These are phyloP conservation scores for Abortiporus biennis DNA, from an alignment of 1,284 basidiomycete genomes.

Conservation along the genomic window DNA sequence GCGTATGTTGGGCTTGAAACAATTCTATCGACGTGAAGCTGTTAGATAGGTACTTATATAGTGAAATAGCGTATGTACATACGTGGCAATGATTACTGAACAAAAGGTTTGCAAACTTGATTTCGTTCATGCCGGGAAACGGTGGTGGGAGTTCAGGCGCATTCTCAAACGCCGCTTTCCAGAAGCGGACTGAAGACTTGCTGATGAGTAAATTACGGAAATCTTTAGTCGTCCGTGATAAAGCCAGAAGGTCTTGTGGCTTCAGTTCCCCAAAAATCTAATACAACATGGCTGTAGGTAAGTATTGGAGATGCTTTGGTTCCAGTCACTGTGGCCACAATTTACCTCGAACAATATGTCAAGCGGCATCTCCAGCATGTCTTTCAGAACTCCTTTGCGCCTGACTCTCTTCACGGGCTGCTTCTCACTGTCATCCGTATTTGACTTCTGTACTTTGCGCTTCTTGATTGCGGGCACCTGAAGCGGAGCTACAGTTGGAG, in stretches of 20 bases:
- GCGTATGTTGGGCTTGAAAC: not conserved
- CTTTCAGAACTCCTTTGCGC: no score
- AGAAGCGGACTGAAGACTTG: constrained; percentile 30
- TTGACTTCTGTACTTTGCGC: no score
- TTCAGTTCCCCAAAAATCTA: constrained; percentile 41
- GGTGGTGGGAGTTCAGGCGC: constrained; percentile 14
- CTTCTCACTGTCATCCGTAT: no score
- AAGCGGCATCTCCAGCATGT: no score
- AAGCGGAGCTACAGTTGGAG: no score
- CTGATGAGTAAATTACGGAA: constrained; percentile 34
- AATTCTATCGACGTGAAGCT: not conserved
- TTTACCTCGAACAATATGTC: no score
- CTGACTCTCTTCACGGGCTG: no score
- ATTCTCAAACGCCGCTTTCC: constrained; percentile 28
- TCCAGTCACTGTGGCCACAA: no score
- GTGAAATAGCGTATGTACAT: not conserved
- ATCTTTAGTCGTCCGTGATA: constrained; percentile 31
- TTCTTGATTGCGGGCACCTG: no score
- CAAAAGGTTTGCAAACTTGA: not conserved
- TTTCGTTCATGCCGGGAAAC: not conserved
- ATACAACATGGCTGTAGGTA: not conserved
- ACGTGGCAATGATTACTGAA: not conserved
- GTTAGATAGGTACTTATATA: not conserved
- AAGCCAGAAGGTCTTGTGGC: constrained; percentile 39
- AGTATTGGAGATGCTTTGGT: no score